These are phyloP conservation scores for Leccinum idahoense DNA, from an alignment of 1,284 basidiomycete species.

Conservation along the genomic window DNA sequence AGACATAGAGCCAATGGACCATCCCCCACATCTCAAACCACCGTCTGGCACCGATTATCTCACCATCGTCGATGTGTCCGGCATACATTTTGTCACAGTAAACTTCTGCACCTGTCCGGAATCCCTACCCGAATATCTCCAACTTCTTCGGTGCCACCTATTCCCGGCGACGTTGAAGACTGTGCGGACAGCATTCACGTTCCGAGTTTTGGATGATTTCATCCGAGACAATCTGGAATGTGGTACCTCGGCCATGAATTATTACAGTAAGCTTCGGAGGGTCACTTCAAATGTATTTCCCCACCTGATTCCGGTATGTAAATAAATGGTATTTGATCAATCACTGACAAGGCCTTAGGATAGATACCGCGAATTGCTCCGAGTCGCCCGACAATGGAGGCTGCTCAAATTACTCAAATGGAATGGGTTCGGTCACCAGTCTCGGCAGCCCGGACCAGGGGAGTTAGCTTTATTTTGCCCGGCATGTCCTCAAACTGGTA, in stretches of 20 bases:
- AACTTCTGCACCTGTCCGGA: not conserved
- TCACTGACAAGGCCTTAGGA: not conserved
- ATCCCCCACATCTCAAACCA: not conserved
- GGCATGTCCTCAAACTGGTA: slow-evolving; percentile 12
- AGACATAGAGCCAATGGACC: not conserved
- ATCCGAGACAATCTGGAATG: slow-evolving; percentile 23
- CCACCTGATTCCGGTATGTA: slow-evolving; percentile 14
- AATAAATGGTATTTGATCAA: too few species aligned
- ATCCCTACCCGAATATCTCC: slow-evolving; percentile 10
- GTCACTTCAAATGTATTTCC: slow-evolving; percentile 21
- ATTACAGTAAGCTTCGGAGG: slow-evolving; percentile 17
- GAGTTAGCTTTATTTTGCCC: slow-evolving; percentile 12
- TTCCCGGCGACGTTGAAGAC: not conserved
- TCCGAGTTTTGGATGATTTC: slow-evolving; percentile 13
- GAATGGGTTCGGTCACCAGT: not conserved
- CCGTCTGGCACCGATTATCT: not conserved
- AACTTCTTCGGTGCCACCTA: not conserved
- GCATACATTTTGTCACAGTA: not conserved
- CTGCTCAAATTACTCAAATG: slow-evolving; percentile 6
- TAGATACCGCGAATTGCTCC: slow-evolving; percentile 9
- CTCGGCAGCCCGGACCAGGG: not conserved
- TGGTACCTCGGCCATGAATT: slow-evolving; percentile 27
- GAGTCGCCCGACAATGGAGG: slow-evolving; percentile 2
- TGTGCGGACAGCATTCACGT: not conserved
- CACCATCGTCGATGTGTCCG: not conserved